Conservation (phyloP, 2,329 filamentous ascomycete species). For the Nemania sp. region DNA sequence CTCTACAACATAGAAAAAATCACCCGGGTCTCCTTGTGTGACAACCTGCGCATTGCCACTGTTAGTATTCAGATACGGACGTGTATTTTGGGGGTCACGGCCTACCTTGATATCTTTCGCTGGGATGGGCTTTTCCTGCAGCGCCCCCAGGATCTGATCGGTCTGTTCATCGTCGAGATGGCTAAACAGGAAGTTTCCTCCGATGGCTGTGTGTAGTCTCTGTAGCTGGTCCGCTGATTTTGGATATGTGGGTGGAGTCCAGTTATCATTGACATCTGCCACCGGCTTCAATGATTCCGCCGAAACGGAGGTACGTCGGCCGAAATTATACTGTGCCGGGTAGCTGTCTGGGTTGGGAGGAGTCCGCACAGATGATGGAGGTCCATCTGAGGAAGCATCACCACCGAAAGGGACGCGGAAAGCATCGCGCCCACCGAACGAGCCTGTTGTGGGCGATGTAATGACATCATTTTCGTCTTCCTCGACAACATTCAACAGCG, state of each 20-base stretch:
- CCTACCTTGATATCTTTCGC: constrained; percentile 82
- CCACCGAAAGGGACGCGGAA: constrained; percentile 68
- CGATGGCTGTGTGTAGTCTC: constrained; percentile 83
- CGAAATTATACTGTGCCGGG: constrained; percentile 93
- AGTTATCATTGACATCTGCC: constrained; percentile 85
- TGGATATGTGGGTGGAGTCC: constrained; percentile 85
- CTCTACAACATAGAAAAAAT: constrained; percentile 98
- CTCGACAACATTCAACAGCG: constrained; percentile 73
- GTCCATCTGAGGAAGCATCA: constrained; percentile 58
- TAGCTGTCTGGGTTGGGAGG: constrained; percentile 75
- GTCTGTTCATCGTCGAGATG: constrained; percentile 96
- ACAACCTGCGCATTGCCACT: constrained; percentile 76
- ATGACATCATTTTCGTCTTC: constrained; percentile 84
- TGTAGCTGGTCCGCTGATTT: constrained; percentile 85
- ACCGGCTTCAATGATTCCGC: constrained; percentile 95
- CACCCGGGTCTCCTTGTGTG: constrained; percentile 92
- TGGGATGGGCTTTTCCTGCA: constrained; percentile 95
- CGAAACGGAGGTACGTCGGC: constrained; percentile 93
- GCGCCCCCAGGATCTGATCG: constrained; percentile 84
- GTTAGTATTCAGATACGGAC: not conserved
- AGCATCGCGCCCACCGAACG: constrained; percentile 62
- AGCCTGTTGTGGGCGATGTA: constrained; percentile 77
- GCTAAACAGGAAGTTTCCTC: constrained; percentile 92
- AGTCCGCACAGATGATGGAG: constrained; percentile 59
- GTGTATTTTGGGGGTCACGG: not conserved